Percentiles rank a stretch among this genome's conserved stretches.
Conservation (phyloP, 2,329 filamentous ascomycete species). For the Aspergillus glaucus region DNA sequence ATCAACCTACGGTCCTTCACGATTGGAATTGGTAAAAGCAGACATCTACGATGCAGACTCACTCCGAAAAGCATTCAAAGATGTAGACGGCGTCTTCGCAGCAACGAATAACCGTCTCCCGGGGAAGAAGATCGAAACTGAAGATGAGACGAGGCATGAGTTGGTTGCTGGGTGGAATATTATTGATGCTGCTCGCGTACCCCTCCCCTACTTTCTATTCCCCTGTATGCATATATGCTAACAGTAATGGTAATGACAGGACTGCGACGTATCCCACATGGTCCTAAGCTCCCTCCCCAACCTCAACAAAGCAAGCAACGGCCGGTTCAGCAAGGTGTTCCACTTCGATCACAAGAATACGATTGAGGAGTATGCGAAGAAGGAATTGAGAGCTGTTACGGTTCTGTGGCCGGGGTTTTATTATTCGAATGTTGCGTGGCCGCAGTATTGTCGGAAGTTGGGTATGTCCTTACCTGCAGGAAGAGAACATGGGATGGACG, state of each 20-base stretch:
- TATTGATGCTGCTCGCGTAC: constrained; percentile 10
- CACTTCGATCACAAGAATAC: constrained; percentile 13
- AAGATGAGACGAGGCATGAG: constrained; percentile 15
- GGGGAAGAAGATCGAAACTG: constrained; percentile 6
- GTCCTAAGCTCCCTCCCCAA: constrained; percentile 16
- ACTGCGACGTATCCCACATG: constrained; percentile 9
- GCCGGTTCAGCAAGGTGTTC: constrained; percentile 7
- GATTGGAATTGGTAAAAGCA: constrained; percentile 5
- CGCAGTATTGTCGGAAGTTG: constrained; percentile 8
- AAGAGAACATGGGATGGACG: too few species aligned
- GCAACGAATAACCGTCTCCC: constrained; percentile 6
- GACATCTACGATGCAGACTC: constrained; percentile 6
- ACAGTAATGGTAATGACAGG: not conserved
- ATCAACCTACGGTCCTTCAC: constrained; percentile 1
- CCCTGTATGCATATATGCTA: not conserved
- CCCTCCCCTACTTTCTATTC: not conserved
- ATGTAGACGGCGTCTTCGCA: constrained; percentile 14
- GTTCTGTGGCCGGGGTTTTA: constrained; percentile 10
- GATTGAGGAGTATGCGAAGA: constrained; percentile 9
- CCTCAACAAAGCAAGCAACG: constrained; percentile 4
- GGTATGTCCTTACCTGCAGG: not conserved
- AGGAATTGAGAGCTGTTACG: constrained; percentile 8
- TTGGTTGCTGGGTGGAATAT: constrained; percentile 13
- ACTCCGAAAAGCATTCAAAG: constrained; percentile 7
- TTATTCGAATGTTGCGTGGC: constrained; percentile 11